Percentiles rank a stretch among this genome's conserved stretches.
Conservation (phyloP, 257 asterid species). For the Solanum chmielewskii region DNA sequence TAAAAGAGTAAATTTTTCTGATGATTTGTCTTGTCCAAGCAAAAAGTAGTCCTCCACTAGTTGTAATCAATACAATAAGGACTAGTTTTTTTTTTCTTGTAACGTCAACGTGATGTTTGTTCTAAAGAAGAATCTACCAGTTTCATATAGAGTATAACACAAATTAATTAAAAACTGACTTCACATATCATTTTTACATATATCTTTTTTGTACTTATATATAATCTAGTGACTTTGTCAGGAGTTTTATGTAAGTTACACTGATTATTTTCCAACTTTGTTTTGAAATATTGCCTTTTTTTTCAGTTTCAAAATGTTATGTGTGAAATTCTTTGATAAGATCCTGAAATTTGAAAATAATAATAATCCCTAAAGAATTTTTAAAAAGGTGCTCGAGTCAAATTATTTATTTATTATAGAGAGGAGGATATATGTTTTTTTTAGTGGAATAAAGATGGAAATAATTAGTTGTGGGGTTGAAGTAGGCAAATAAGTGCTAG, state of each 20-base stretch:
- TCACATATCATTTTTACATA: neutral
- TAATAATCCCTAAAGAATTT: too few relatives aligned
- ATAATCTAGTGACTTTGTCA: neutral
- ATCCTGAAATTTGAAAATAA: neutral
- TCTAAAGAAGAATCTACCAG: neutral
- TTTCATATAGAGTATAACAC: neutral
- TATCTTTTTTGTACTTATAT: neutral
- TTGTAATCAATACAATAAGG: neutral
- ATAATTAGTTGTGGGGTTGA: neutral
- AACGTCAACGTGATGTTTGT: neutral
- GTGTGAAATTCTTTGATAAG: neutral
- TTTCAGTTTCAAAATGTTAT: too few relatives aligned
- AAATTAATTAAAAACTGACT: neutral
- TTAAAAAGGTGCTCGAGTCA: neutral
- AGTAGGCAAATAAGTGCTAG: neutral
- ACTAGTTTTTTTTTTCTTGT: neutral
- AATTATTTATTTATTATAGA: neutral
- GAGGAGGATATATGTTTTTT: neutral
- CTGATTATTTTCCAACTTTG: neutral
- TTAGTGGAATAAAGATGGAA: neutral
- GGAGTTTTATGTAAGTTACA: neutral
- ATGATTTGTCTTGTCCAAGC: neutral
- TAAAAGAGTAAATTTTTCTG: neutral
- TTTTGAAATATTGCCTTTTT: neutral
- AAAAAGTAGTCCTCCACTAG: neutral